phyloP scores from a whole-genome alignment of 768 basidiomycete species.

The Lactifluus pinguis region DNA sequence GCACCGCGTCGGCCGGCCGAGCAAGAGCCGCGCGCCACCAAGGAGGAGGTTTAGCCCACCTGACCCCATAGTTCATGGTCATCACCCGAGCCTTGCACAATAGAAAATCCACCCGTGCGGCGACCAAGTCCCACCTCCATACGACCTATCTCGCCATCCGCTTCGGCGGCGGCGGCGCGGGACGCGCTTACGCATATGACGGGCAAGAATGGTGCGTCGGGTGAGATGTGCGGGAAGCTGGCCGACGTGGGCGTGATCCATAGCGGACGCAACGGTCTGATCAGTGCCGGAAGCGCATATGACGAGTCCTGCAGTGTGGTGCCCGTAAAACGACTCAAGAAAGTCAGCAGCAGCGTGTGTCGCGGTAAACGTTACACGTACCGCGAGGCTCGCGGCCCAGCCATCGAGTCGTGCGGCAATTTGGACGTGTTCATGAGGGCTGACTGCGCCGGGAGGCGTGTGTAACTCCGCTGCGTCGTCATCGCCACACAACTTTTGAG shows the following conservation, averaged over 20 bases:
- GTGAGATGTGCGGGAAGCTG: constrained; percentile 34
- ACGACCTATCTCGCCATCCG: constrained; percentile 46
- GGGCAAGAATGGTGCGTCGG: constrained; percentile 41
- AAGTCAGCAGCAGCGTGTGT: background rate
- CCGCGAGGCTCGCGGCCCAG: constrained; percentile 62
- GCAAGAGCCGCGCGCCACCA: too few relatives aligned
- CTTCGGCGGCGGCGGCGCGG: constrained; percentile 45
- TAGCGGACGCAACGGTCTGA: constrained; percentile 66
- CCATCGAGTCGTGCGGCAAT: constrained; percentile 55
- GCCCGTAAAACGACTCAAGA: background rate
- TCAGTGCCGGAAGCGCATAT: constrained; percentile 53
- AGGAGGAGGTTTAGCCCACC: constrained; percentile 32
- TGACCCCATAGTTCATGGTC: constrained; percentile 88
- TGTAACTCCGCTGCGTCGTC: constrained; percentile 42
- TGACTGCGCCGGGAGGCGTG: constrained; percentile 61
- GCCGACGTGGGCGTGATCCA: constrained; percentile 78
- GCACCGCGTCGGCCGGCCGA: too few relatives aligned
- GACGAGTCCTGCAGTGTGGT: constrained; percentile 48
- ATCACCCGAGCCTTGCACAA: constrained; percentile 91
- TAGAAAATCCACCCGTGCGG: constrained; percentile 61
- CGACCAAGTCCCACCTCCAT: constrained; percentile 48
- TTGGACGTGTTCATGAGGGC: constrained; percentile 68
- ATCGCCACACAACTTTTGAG: constrained; percentile 31
- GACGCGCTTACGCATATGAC: constrained; percentile 86
- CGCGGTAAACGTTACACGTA: constrained; percentile 26